Base-by-base conservation (phyloP, 306 rosid genomes). In the Corylus avellana region DNA sequence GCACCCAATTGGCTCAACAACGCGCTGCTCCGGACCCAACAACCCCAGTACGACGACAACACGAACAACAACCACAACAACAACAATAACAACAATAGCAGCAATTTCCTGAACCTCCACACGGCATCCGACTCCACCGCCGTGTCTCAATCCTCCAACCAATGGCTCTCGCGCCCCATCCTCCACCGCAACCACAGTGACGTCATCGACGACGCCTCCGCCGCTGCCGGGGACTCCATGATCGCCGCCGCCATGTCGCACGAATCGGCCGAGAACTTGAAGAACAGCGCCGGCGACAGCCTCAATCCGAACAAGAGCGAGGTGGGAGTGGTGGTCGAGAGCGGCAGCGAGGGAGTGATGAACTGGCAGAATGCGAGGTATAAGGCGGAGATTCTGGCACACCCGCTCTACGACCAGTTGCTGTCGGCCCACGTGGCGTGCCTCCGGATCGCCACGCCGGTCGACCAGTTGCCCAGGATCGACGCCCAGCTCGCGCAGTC, bases 1-100 rank as follows among this genome's bases (percentile, higher is more conserved):
- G 89, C 97, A 4, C 99, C 99, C 32, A 95, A 88, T 81, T 95
- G 99, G 99, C 99, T 95, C 78, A 93, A 93, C 90, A 89, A 68
- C 98, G 99, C 99, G 10, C 98, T 95, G 13, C 93, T 95, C 4
- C 99, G 94, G 16, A 76, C 87, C 62, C 89, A 82, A 58, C 89
- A 81, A 58, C 17, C 84, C 29, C 93, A 89, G 79, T 88, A 73
- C 89, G 12, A 77, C 76, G 54, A 81, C 61, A 46, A 82, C 76
- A 49, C 75, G 13, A 77, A 59, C 79, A 55, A 46, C 59, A 55
- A 12, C 76, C 54, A 11, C 27, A 51, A 11, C 79, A 47, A 8
- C 62, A 72, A 72, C 27, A 4, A 49, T 55, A 44, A 25, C 58
- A 27, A 3, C 78, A 29, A 35, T 39, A 25, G 55, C 29, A 69